phyloP scores from a whole-genome alignment of 345 rosid genomes.

The Clarkia xantiana region DNA sequence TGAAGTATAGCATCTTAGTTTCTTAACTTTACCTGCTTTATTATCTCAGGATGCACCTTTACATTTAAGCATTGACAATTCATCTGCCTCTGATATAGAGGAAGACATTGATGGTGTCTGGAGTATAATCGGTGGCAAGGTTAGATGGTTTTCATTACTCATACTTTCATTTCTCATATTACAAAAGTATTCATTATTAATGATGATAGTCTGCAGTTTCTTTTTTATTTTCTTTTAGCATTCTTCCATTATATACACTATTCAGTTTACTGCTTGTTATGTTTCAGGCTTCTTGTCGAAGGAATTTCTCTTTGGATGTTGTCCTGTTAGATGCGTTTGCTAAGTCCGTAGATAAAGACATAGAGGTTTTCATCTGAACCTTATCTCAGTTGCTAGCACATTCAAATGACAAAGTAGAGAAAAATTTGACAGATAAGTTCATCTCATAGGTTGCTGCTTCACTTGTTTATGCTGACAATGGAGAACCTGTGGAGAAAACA shows the following conservation, averaged over 20 bases:
- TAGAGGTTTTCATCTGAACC: constrained; percentile 33
- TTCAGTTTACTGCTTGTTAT: not conserved
- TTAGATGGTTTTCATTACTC: constrained; percentile 15
- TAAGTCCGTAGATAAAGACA: constrained; percentile 41
- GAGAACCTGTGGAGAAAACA: constrained; percentile 50
- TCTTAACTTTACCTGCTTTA: constrained; percentile 6
- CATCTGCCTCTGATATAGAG: constrained; percentile 46
- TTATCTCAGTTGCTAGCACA: not conserved
- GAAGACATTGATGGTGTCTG: constrained; percentile 55
- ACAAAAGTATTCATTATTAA: not conserved
- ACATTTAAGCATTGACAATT: constrained; percentile 39
- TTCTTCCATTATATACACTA: not conserved
- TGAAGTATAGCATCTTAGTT: constrained; percentile 5
- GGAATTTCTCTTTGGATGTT: constrained; percentile 65
- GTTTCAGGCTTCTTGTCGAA: constrained; percentile 50
- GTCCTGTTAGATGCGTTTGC: constrained; percentile 49
- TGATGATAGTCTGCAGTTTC: not conserved
- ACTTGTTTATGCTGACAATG: constrained; percentile 56
- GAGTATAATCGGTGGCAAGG: constrained; percentile 80
- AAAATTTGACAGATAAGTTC: not conserved
- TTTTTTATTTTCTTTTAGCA: not conserved
- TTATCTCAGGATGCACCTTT: constrained; percentile 52
- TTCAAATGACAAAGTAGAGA: not conserved
- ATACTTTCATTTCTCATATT: not conserved
- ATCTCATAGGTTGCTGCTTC: constrained; percentile 51